phyloP scores from a whole-genome alignment of 345 rosid genomes.

The Citrus maxima region DNA sequence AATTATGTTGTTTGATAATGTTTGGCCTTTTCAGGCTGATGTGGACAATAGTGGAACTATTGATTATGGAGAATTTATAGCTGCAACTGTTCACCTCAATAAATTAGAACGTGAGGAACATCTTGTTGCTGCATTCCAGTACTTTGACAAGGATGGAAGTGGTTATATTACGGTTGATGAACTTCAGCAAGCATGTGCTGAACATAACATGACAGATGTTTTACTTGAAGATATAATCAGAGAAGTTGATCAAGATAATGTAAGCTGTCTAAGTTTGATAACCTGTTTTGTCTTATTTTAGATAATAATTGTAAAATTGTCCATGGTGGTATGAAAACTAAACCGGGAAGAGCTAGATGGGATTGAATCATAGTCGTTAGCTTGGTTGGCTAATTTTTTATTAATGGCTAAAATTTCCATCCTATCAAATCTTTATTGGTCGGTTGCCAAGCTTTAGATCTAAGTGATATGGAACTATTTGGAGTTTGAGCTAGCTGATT shows the following conservation, averaged over 20 bases:
- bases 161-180: constrained; percentile 96
- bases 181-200: constrained; percentile 94
- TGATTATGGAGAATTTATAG: constrained; percentile 93
- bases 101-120: constrained; percentile 97
- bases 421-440: neutral
- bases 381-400: neutral
- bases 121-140: constrained; percentile 91
- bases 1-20: neutral
- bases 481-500: neutral
- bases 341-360: neutral
- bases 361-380: neutral
- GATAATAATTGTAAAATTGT: neutral
- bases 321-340: neutral
- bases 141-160: constrained; percentile 94
- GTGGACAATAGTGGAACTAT: constrained; percentile 97
- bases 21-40: constrained; percentile 66
- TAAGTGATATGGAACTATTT: neutral
- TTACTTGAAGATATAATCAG: constrained; percentile 85
- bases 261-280: constrained; percentile 34
- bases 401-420: neutral
- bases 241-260: constrained; percentile 98
- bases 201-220: constrained; percentile 88
- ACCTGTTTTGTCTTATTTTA: neutral
- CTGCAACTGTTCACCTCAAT: constrained; percentile 92
- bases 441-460: neutral